Base-by-base conservation (phyloP, 345 rosid species). In the Arabidopsis arenosa region DNA sequence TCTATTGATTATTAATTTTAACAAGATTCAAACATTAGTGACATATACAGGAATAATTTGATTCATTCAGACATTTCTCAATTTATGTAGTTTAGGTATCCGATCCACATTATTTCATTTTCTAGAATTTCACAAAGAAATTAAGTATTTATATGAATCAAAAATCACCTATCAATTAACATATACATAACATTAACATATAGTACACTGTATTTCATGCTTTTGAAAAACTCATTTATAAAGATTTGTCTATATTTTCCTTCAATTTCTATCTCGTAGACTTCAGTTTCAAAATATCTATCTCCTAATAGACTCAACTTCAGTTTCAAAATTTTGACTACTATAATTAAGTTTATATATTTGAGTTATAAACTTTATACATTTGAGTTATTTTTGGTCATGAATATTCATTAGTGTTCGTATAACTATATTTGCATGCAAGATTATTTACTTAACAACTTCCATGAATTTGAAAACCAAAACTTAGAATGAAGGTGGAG, bases 391-490 rank as follows among this genome's bases (percentile, higher is more conserved):
- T 44, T 18, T 7, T n/a, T 13, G 3, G 15, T 21, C 17, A 4
- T 11, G 7, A 12, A 37, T 51, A 37, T 37, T 13, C 6, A 8
- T 12, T 36, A 48, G 47, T 66, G 47, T 0, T 18, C n/a, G 11
- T 66, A 66, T 15, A 68, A 37, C 36, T 37, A 58, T 33, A 62
- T 43, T 17, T 53, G 44, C 63, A 45, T 44, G 66, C 13, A 44
- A 63, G 43, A 30, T 13, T 39, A 48, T 23, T 51, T 7, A 12
- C 30, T 40, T 60, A 36, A 37, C 0, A 72, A 28, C 48, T 47
- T n/a, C 15, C 14, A 58, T 45, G 9, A 49, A 9, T 6, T 0
- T 8, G 4, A n/a, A 41, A 44, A 41, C 1, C 1, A 12, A 11
- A 3, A 43, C 13, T 0, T 3, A 40, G 3, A 62, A 17, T 6